Evolutionary conservation across 495 filamentous ascomycete species (phyloP), one percentile per base, ranked within the genome.

Genomic region (Poronia punctata): DNA sequence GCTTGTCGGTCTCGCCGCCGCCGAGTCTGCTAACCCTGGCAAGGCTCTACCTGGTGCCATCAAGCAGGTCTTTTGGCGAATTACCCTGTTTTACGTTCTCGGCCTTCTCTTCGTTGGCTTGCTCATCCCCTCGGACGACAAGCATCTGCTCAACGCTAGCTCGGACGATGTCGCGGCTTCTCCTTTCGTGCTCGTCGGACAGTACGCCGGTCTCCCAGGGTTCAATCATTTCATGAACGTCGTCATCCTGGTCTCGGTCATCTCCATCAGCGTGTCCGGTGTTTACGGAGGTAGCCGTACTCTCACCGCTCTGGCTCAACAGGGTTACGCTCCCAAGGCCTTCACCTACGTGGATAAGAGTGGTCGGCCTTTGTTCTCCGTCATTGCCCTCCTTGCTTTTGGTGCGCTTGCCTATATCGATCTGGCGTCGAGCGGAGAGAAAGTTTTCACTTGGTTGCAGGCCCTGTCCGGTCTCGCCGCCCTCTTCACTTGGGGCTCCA

Each of bases 11-110:
- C 70, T 88, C 17, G 81, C 82, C 35, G 83, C 83, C 12, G 81
- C 83, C 17, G 82, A 88, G 59, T 63, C 82, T 6, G 50, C 57
- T 1, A 82, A 84, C 57, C 83, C 83, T 3, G 62, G 71, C 48
- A 80, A 78, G 57, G 57, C 76, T 1, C 61, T 85, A 3, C 82
- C 82, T 9, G 71, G 73, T 19, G 82, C 82, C 15, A 76, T 76
- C 50, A 84, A 83, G 62, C 81, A 84, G 55, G 76, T 84, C 25
- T 85, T 85, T 55, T 84, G 80, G 80, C 80, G 82, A 54, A 83
- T 75, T 48, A 72, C 71, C 24, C 53, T 75, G 54, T 87, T 92
- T 60, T 92, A 88, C 53, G 69, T 92, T 36, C 59, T 88, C 7
- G 75, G 73, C 34, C 75, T 87, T 26, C 75, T 84, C 50, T 78